Conservation (phyloP, 176 grass and related monocot genomes). For the Bothriochloa decipiens region DNA sequence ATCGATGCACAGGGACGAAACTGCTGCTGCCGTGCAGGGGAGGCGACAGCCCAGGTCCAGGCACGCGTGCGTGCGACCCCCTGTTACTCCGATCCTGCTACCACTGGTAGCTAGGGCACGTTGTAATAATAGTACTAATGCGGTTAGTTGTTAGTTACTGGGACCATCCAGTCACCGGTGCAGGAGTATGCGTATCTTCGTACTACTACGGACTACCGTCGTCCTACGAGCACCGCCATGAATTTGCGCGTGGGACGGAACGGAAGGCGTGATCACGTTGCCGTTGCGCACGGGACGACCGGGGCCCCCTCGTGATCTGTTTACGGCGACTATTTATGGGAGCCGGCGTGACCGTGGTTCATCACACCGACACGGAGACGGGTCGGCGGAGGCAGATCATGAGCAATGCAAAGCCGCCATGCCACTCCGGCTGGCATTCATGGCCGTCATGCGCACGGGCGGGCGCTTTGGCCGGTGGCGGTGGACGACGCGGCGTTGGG, state of each 20-base stretch:
- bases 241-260: slow-evolving; percentile 38
- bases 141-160: slow-evolving; percentile 13
- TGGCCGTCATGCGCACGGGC: slow-evolving; percentile 34
- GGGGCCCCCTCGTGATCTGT: slow-evolving; percentile 38
- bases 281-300: not conserved
- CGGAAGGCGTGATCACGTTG: slow-evolving; percentile 37
- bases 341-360: not conserved
- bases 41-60: not conserved
- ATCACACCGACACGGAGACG: not conserved
- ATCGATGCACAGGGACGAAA: not conserved
- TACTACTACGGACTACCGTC: not conserved
- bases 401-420: not conserved
- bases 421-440: slow-evolving; percentile 24
- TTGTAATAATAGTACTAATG: not conserved
- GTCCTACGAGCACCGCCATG: slow-evolving; percentile 16
- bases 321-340: slow-evolving; percentile 39
- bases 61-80: slow-evolving; percentile 2
- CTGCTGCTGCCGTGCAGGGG: not conserved
- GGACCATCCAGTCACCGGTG: not conserved
- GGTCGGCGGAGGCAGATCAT: not conserved
- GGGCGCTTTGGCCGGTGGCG: slow-evolving; percentile 1
- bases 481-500: not conserved
- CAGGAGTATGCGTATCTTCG: not conserved
- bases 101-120: not conserved
- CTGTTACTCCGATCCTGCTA: not conserved